phyloP scores from a whole-genome alignment of 192 early-diverging fungal species.

The Entomortierella chlamydospora region DNA sequence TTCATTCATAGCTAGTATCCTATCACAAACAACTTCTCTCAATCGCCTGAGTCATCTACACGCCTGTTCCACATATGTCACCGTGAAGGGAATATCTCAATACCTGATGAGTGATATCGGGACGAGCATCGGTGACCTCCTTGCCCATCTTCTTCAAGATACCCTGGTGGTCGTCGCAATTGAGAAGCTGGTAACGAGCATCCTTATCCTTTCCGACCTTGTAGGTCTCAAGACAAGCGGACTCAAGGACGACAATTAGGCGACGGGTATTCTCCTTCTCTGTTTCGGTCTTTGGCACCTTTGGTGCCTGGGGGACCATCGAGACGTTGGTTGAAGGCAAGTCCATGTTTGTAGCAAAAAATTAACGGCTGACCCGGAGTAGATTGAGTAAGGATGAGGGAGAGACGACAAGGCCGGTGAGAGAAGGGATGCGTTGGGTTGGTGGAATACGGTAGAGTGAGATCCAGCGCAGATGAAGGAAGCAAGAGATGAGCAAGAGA shows the following conservation, averaged over 20 bases:
- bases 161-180: conserved; percentile 96
- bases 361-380: no score
- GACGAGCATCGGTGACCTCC: conserved; percentile 84
- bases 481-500: conserved; percentile 1
- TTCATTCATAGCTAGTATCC: no score
- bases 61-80: no score
- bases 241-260: conserved; percentile 93
- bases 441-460: no score
- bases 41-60: no score
- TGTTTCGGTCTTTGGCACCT: conserved; percentile 80
- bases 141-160: conserved; percentile 86
- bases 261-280: conserved; percentile 84
- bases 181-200: conserved; percentile 88
- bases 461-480: no score
- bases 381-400: neutral
- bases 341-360: conserved; percentile 19
- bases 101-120: conserved; percentile 97
- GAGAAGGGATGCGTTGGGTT: neutral
- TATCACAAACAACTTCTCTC: neutral
- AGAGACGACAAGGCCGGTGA: no score
- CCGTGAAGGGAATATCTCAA: neutral
- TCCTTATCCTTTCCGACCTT: conserved; percentile 86
- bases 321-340: conserved; percentile 57
- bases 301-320: conserved; percentile 75
- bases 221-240: conserved; percentile 91